phyloP scores from a whole-genome alignment of 805 yeast species.

The Yamadazyma insecticola region DNA sequence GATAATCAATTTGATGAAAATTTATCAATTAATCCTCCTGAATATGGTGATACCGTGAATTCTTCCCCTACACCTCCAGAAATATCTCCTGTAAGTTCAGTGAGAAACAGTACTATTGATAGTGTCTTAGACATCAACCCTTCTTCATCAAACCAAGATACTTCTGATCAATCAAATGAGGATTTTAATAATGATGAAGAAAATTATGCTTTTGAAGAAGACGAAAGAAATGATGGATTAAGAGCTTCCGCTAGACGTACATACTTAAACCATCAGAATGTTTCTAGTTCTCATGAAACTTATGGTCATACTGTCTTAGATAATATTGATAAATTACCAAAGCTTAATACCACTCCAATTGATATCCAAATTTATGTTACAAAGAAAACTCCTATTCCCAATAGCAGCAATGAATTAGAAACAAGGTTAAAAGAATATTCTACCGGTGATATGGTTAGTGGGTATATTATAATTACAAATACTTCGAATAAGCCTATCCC shows the following conservation, averaged over 20 bases:
- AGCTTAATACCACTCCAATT: constrained; percentile 36
- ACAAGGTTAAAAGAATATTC: constrained; percentile 43
- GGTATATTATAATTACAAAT: constrained; percentile 46
- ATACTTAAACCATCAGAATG: constrained; percentile 5
- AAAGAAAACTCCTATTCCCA: constrained; percentile 47
- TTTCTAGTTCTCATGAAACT: constrained; percentile 12
- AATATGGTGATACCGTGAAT: constrained; percentile 28
- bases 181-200: constrained; percentile 15
- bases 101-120: constrained; percentile 1
- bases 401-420: constrained; percentile 33
- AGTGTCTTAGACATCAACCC: constrained; percentile 4
- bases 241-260: not conserved
- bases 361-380: constrained; percentile 49
- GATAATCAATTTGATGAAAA: constrained; percentile 35
- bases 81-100: constrained; percentile 9
- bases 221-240: constrained; percentile 9
- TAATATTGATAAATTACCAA: constrained; percentile 47
- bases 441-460: constrained; percentile 38
- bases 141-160: not conserved
- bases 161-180: constrained; percentile 1
- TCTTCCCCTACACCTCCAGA: constrained; percentile 26
- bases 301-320: constrained; percentile 48
- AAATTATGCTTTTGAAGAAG: constrained; percentile 13
- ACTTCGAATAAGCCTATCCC: constrained; percentile 39
- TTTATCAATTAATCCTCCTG: constrained; percentile 29